phyloP scores from a whole-genome alignment of 371 early-diverging fungal species.

The Haplosporangium sp. region DNA sequence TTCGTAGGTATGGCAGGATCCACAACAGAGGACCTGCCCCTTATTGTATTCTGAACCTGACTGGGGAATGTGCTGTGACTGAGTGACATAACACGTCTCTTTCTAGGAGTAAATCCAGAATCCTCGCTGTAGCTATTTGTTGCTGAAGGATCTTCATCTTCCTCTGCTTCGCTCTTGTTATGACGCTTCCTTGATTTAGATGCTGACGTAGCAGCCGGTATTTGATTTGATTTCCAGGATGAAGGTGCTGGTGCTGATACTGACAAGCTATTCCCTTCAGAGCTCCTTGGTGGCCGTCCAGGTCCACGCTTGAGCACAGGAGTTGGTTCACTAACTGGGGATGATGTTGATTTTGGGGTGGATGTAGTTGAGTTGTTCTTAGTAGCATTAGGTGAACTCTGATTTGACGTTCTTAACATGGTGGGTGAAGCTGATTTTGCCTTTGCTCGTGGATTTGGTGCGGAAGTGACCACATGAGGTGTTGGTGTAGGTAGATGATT shows the following conservation, averaged over 20 bases:
- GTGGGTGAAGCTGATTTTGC: constrained; percentile 47
- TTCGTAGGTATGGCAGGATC: constrained; percentile 11
- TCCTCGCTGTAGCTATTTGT: not conserved
- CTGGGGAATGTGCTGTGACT: not conserved
- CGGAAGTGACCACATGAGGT: constrained; percentile 9
- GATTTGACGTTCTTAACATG: constrained; percentile 23
- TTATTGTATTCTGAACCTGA: not conserved
- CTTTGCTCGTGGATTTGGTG: constrained; percentile 14
- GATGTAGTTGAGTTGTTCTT: constrained; percentile 13
- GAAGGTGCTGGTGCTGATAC: constrained; percentile 8
- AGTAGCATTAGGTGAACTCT: constrained; percentile 3
- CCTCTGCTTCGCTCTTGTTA: constrained; percentile 33
- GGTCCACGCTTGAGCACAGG: constrained; percentile 21
- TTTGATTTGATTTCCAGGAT: constrained; percentile 11
- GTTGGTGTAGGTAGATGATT: constrained; percentile 17
- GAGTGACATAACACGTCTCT: constrained; percentile 22
- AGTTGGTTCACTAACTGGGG: constrained; percentile 12
- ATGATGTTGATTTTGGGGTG: constrained; percentile 20
- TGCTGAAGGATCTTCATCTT: constrained; percentile 16
- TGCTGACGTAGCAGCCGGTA: constrained; percentile 4
- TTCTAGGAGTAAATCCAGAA: constrained; percentile 38
- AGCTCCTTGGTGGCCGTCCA: constrained; percentile 34
- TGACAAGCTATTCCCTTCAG: not conserved
- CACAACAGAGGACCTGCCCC: not conserved
- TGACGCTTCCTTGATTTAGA: constrained; percentile 44